Conservation (phyloP, 352 stramenopile genomes). For the Pythium guiyangense region DNA sequence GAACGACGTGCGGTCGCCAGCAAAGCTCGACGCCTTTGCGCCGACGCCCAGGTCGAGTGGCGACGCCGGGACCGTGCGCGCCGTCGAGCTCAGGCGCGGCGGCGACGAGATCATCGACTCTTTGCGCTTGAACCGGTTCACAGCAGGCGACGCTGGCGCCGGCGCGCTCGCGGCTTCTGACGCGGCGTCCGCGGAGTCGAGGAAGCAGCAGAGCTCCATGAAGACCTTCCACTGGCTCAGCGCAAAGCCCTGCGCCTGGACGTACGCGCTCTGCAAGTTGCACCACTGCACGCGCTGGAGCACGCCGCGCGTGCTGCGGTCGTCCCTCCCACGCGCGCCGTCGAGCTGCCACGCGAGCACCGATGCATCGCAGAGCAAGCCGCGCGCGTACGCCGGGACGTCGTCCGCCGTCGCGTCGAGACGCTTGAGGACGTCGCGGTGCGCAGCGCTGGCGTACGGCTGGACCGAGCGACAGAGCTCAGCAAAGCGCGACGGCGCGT, state of each 20-base stretch:
- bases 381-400: constrained; percentile 18
- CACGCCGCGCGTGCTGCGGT: constrained; percentile 1
- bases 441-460: constrained; percentile 11
- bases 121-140: constrained; percentile 41
- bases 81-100: constrained; percentile 17
- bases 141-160: constrained; percentile 3
- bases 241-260: constrained; percentile 47
- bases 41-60: constrained; percentile 8
- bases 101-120: constrained; percentile 72
- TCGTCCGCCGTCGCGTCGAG: constrained; percentile 16
- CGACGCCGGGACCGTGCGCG: constrained; percentile 14
- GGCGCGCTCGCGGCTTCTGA: background rate
- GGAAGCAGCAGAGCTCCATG: constrained; percentile 65
- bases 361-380: constrained; percentile 14
- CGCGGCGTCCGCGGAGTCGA: background rate
- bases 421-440: constrained; percentile 6
- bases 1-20: constrained; percentile 63
- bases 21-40: constrained; percentile 40
- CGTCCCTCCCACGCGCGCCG: background rate
- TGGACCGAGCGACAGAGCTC: constrained; percentile 18
- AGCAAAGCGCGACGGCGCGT: constrained; percentile 23
- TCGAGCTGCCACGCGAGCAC: constrained; percentile 23
- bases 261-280: constrained; percentile 47
- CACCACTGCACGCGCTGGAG: constrained; percentile 45
- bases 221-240: constrained; percentile 62